Percentiles rank a stretch among this genome's conserved stretches.
These are phyloP conservation scores for Lophiotrema nucula DNA, from an alignment of 495 filamentous ascomycete genomes.

Conservation along the genomic window DNA sequence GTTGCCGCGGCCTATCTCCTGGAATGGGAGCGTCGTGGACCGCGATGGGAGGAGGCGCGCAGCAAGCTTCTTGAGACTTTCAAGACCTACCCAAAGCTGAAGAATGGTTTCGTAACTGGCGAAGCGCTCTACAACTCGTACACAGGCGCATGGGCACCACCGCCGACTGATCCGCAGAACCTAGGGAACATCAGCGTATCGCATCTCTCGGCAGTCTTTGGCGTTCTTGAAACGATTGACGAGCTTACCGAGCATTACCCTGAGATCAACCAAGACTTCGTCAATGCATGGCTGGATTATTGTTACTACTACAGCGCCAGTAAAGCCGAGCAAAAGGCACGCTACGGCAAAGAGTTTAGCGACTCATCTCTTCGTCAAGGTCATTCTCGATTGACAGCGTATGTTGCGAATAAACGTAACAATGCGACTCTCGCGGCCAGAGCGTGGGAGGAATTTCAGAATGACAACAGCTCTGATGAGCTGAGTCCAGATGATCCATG, in stretches of 20 bases:
- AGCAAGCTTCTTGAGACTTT: constrained; percentile 43
- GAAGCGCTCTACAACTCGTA: constrained; percentile 45
- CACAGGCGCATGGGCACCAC: constrained; percentile 45
- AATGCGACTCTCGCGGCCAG: constrained; percentile 37
- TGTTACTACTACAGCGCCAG: constrained; percentile 44
- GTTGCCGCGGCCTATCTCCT: constrained; percentile 49
- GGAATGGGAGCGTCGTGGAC: constrained; percentile 49
- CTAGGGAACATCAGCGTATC: constrained; percentile 44
- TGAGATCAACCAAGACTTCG: constrained; percentile 45
- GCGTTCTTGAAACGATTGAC: constrained; percentile 35
- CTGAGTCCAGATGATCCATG: constrained; percentile 9
- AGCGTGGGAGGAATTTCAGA: constrained; percentile 13
- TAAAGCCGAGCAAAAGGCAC: constrained; percentile 42
- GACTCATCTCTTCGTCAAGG: constrained; percentile 44
- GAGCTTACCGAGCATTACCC: constrained; percentile 18
- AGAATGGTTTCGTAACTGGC: constrained; percentile 51
- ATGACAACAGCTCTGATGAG: constrained; percentile 13
- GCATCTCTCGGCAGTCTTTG: constrained; percentile 50
- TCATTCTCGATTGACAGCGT: constrained; percentile 49
- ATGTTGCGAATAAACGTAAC: constrained; percentile 38
- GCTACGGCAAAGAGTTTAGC: constrained; percentile 47
- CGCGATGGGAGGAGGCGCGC: constrained; percentile 46
- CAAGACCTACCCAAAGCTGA: constrained; percentile 46
- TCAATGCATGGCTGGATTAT: constrained; percentile 49
- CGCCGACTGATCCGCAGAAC: constrained; percentile 45